A percentile compares a stretch with the other conserved stretches of the same genome.
Evolutionary conservation across 768 basidiomycete genomes (phyloP).

Genomic region (Boletellus ananas): DNA sequence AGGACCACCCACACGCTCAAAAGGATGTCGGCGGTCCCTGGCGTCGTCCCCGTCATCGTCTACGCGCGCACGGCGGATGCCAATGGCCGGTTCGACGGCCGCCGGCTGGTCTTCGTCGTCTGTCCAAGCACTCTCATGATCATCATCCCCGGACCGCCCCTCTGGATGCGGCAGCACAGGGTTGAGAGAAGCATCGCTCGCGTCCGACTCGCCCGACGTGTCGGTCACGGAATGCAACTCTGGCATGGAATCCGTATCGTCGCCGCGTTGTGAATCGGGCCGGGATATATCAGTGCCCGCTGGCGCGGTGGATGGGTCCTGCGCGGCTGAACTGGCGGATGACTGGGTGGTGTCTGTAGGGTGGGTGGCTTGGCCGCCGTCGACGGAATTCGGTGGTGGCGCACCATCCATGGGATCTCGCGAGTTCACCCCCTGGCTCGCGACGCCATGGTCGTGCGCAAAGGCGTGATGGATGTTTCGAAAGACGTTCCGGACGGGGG

Average conservation of each 20-base stretch:
- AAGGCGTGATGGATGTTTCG: slow-evolving; percentile 33
- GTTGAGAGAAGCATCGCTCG: slow-evolving; percentile 28
- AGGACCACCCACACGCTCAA: slow-evolving; percentile 45
- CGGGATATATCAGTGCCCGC: slow-evolving; percentile 9
- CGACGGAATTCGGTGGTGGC: slow-evolving; percentile 3
- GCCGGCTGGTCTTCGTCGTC: slow-evolving; percentile 32
- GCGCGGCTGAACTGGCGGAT: neutral
- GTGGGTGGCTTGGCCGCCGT: neutral
- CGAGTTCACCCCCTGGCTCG: neutral
- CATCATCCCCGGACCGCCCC: slow-evolving; percentile 28
- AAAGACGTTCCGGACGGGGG: slow-evolving; percentile 28
- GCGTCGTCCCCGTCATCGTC: slow-evolving; percentile 62
- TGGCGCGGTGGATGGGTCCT: slow-evolving; percentile 2
- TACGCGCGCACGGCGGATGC: slow-evolving; percentile 51
- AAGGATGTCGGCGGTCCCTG: slow-evolving; percentile 61
- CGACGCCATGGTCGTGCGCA: slow-evolving; percentile 1
- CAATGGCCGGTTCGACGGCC: slow-evolving; percentile 28
- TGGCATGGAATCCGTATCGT: slow-evolving; percentile 42
- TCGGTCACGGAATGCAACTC: slow-evolving; percentile 37
- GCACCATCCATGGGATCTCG: neutral
- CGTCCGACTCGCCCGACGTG: slow-evolving; percentile 35
- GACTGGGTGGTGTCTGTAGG: slow-evolving; percentile 2
- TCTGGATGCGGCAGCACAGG: slow-evolving; percentile 22
- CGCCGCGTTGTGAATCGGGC: slow-evolving; percentile 12
- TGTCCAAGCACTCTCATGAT: slow-evolving; percentile 27